Conservation (phyloP, 306 rosid species). For the Delonix regia region DNA sequence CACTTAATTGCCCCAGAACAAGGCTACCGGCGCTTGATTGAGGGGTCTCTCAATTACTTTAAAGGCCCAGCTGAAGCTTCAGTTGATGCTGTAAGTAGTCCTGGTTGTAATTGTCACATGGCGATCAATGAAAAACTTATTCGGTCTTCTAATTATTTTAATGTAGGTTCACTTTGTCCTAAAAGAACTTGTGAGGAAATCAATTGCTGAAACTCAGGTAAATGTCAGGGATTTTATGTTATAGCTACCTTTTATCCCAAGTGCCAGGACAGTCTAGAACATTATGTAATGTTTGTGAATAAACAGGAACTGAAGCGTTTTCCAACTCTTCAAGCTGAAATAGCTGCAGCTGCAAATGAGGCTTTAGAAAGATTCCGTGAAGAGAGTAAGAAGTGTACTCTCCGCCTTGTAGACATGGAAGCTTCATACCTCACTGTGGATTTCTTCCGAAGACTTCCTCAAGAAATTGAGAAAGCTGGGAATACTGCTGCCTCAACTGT, state of each 20-base stretch:
- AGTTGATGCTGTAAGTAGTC: slow-evolving; percentile 86
- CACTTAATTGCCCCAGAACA: slow-evolving; percentile 99
- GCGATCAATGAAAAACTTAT: slow-evolving; percentile 1
- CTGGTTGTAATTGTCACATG: slow-evolving; percentile 5
- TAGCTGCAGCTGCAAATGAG: slow-evolving; percentile 77
- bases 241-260: background rate
- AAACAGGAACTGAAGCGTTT: slow-evolving; percentile 81
- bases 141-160: slow-evolving; percentile 26
- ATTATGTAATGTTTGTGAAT: slow-evolving; percentile 36
- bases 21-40: slow-evolving; percentile 95
- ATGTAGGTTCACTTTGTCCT: slow-evolving; percentile 89
- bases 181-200: slow-evolving; percentile 98
- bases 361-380: slow-evolving; percentile 92
- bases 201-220: slow-evolving; percentile 93
- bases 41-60: slow-evolving; percentile 80
- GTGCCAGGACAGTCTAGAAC: background rate
- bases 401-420: slow-evolving; percentile 97
- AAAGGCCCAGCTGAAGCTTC: slow-evolving; percentile 99
- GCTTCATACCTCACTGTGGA: slow-evolving; percentile 94
- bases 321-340: slow-evolving; percentile 84
- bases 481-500: slow-evolving; percentile 42
- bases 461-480: slow-evolving; percentile 76
- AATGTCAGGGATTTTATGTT: slow-evolving; percentile 10
- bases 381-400: slow-evolving; percentile 77
- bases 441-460: slow-evolving; percentile 94